phyloP scores from a whole-genome alignment of 257 asterid species.

The Petrea volubilis region DNA sequence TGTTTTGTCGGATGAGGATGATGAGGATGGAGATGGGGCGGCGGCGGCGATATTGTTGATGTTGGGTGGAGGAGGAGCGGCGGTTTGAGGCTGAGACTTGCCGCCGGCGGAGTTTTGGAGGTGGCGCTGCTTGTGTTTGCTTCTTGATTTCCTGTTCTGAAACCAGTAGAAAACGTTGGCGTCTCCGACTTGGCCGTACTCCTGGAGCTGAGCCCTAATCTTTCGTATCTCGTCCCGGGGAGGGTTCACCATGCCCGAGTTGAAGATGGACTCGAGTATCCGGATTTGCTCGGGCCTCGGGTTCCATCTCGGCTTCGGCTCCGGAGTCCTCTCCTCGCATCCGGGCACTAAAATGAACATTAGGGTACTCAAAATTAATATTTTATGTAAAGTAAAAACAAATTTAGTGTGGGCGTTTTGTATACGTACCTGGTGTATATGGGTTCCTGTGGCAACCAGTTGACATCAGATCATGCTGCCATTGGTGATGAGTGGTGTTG shows the following conservation, averaged over 20 bases:
- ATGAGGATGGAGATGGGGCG: conserved; percentile 33
- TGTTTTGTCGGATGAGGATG: conserved; percentile 65
- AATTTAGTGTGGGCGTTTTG: neutral
- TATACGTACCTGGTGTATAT: conserved; percentile 32
- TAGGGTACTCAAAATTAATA: neutral
- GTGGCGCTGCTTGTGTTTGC: conserved; percentile 86
- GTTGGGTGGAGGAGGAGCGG: conserved; percentile 18
- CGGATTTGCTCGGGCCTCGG: conserved; percentile 94
- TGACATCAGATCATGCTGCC: conserved; percentile 61
- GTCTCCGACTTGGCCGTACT: conserved; percentile 93
- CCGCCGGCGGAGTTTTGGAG: conserved; percentile 33
- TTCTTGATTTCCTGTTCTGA: conserved; percentile 91
- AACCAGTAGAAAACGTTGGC: conserved; percentile 99
- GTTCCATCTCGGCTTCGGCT: conserved; percentile 98
- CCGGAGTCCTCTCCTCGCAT: conserved; percentile 78
- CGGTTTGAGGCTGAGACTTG: conserved; percentile 29
- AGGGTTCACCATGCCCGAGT: conserved; percentile 96
- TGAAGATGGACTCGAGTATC: conserved; percentile 82
- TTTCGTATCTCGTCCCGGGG: conserved; percentile 87
- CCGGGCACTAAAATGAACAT: conserved; percentile 26
- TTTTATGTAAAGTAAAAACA: neutral
- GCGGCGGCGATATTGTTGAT: neutral
- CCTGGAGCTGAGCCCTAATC: conserved; percentile 83
- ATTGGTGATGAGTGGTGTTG: conserved; percentile 46
- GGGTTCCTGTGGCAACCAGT: conserved; percentile 35